Evolutionary conservation across 1,139 yeast genomes (phyloP).

Genomic region (Lodderomyces margitis): DNA sequence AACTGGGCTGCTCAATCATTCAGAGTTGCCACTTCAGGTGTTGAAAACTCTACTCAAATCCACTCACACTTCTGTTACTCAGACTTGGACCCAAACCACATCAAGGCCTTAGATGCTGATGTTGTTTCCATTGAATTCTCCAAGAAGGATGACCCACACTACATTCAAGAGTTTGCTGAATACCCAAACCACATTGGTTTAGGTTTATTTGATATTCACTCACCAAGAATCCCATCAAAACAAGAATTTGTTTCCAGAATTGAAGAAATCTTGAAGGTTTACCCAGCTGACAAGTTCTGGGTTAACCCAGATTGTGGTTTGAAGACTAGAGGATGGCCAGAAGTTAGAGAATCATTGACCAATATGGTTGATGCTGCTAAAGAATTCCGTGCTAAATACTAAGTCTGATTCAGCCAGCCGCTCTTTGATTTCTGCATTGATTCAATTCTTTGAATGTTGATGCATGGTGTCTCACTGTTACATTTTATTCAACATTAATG

Average conservation of each 20-base stretch:
- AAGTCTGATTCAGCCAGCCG: conserved; percentile 16
- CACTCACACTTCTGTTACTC: conserved; percentile 99
- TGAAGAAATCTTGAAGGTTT: conserved; percentile 89
- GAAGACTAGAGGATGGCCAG: conserved; percentile 96
- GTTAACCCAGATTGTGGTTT: conserved; percentile 99
- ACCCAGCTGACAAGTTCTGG: conserved; percentile 98
- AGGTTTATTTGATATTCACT: conserved; percentile 98
- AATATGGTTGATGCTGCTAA: conserved; percentile 99
- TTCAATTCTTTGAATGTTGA: conserved; percentile 39
- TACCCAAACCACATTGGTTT: conserved; percentile 99
- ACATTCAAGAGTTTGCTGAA: conserved; percentile 95
- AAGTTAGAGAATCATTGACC: conserved; percentile 80
- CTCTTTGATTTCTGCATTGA: conserved; percentile 21
- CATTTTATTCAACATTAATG: conserved; percentile 71
- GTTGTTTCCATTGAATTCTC: conserved; percentile 99
- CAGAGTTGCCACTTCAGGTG: conserved; percentile 99
- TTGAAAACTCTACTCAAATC: conserved; percentile 89
- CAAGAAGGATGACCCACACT: conserved; percentile 98
- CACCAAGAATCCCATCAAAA: conserved; percentile 98
- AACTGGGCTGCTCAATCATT: conserved; percentile 99
- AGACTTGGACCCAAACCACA: conserved; percentile 98
- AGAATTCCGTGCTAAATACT: conserved; percentile 72
- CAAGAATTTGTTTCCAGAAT: conserved; percentile 94
- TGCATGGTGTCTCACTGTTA: conserved; percentile 40
- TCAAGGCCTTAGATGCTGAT: conserved; percentile 99